These are phyloP conservation scores for Monosporascus sp. DNA, from an alignment of 2,329 filamentous ascomycete species.

Conservation along the genomic window DNA sequence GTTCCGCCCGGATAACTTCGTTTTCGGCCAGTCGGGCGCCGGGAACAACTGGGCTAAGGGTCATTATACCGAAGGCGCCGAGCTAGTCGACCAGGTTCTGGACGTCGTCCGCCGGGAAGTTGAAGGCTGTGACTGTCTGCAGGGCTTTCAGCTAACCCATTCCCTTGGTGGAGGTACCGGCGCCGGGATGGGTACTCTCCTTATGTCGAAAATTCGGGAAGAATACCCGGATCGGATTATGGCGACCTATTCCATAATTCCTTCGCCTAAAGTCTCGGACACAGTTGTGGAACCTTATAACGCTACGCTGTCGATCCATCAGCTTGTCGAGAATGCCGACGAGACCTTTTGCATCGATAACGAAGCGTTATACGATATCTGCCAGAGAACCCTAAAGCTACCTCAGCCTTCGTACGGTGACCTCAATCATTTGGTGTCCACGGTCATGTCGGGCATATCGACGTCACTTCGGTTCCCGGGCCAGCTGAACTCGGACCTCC, in stretches of 20 bases:
- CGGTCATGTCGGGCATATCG: conserved; percentile 99
- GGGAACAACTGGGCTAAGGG: conserved; percentile 99
- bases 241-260: conserved; percentile 98
- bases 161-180: conserved; percentile 99
- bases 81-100: conserved; percentile 96
- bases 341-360: conserved; percentile 99
- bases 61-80: conserved; percentile 99
- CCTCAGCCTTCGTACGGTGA: conserved; percentile 98
- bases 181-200: conserved; percentile 98
- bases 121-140: conserved; percentile 97
- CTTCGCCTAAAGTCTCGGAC: conserved; percentile 98
- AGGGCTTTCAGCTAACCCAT: conserved; percentile 99
- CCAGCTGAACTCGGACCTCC: conserved; percentile 99
- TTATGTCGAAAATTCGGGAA: conserved; percentile 99
- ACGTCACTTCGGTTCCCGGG: conserved; percentile 98
- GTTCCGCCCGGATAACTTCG: conserved; percentile 99
- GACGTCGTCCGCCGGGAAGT: conserved; percentile 98
- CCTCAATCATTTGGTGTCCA: conserved; percentile 98
- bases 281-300: conserved; percentile 99
- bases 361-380: conserved; percentile 99
- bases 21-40: conserved; percentile 98
- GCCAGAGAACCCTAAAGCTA: conserved; percentile 99
- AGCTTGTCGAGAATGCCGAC: conserved; percentile 99
- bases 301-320: conserved; percentile 96
- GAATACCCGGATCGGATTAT: conserved; percentile 99